Evolutionary conservation across 805 yeast species (phyloP).

Genomic region (Wickerhamiella lipophila): DNA sequence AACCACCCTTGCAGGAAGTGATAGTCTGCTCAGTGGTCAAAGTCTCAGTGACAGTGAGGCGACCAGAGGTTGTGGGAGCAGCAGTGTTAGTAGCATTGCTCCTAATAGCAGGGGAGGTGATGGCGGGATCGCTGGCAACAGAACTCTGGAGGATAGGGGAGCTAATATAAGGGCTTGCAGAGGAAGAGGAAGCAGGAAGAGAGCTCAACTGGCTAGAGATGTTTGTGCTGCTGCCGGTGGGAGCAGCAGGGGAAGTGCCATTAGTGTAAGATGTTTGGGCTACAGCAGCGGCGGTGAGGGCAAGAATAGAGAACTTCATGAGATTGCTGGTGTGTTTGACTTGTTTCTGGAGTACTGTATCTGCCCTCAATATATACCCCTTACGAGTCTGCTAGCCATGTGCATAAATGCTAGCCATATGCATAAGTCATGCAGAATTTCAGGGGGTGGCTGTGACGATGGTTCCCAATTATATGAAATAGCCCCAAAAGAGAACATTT

Average conservation of each 20-base stretch:
- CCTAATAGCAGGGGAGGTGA: not conserved
- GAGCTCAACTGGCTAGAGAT: not conserved
- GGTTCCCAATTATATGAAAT: too few species aligned
- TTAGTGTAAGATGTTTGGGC: slow-evolving; percentile 1
- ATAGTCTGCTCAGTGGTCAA: slow-evolving; percentile 35
- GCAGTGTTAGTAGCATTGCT: not conserved
- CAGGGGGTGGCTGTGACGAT: not conserved
- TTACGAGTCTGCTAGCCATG: not conserved
- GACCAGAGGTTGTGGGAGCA: not conserved
- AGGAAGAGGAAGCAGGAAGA: not conserved
- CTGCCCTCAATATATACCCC: not conserved
- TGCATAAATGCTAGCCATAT: not conserved
- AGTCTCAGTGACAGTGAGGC: slow-evolving; percentile 2
- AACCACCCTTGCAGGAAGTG: slow-evolving; percentile 32
- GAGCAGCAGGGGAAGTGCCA: not conserved
- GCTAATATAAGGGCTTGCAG: not conserved
- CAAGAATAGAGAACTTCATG: slow-evolving; percentile 6
- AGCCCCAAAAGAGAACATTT: too few species aligned
- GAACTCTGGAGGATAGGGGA: not conserved
- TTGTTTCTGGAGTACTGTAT: not conserved
- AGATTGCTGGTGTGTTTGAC: not conserved
- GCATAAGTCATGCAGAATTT: not conserved
- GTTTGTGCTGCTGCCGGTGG: not conserved
- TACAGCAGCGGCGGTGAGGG: slow-evolving; percentile 4
- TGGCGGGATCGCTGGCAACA: not conserved